Base-by-base conservation (phyloP, 2,329 filamentous ascomycete genomes). In the Aspergillus ochraceoroseus region DNA sequence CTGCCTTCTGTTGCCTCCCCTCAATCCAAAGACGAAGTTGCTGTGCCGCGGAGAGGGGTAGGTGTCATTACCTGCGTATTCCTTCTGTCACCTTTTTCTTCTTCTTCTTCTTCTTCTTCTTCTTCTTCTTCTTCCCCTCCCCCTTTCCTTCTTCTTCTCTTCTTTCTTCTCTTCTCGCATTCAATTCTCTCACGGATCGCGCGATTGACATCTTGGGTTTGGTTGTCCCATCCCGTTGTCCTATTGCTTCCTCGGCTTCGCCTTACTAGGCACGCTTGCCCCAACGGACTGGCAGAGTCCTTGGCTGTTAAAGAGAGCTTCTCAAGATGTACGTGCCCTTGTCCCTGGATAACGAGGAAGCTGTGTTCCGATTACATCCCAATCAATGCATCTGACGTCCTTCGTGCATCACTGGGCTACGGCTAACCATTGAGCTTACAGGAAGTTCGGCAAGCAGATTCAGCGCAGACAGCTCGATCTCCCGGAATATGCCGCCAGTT, bases 371-470 rank as follows among this genome's bases (percentile, higher is more conserved):
- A 31, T 17, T 19, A 5, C 9, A 7, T 18, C 14, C 27, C 11
- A 14, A 35, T 26, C 27, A 12, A 32, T 19, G 9, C 15, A 6
- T 17, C 22, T 33, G 25, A 22, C 17, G 12, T 19, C 17, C n/a
- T 13, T 11, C 13, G 12, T 11, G 23, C 3, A 26, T 29, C 17
- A 12, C 30, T 32, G 20, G 4, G 28, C 12, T 11, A 15, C 13
- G 19, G 26, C 50, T 54, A 25, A 54, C 32, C 8, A 20, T 37
- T 38, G 27, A 11, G 8, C 18, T 32, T 38, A 42, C 59, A 98
- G 90, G 92, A 98, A 98, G 79, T 98, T 98, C 74, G 92, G 92
- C 68, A 98, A 98, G 75, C 87, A 95, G 66, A 95, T 98, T 55
- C 92, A 96, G 74, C 95, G 95, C 75, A 84, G 89, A 65, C 92